A percentile compares a stretch with the other conserved stretches of the same genome.
Evolutionary conservation across 2,329 filamentous ascomycete species (phyloP).

Genomic region (Alternaria brassicicola): DNA sequence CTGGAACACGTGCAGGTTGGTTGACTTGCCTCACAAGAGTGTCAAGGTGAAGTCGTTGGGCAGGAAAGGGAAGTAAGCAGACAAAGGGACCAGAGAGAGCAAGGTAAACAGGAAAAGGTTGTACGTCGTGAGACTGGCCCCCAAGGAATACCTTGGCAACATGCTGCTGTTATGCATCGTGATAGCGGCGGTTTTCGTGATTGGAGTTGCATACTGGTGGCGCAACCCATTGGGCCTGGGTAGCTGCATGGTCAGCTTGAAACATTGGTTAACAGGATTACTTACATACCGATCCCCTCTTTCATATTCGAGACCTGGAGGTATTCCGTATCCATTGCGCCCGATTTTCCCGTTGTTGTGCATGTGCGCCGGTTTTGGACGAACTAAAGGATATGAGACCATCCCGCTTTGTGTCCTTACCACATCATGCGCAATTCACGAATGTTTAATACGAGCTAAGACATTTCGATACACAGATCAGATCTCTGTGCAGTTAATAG

Average conservation of each 20-base stretch:
- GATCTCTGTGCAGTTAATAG: fast-evolving
- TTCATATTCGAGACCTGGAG: not conserved
- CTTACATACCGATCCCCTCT: not conserved
- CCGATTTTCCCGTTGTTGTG: not conserved
- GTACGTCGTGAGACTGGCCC: not conserved
- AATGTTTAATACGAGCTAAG: not conserved
- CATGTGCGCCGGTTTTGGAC: not conserved
- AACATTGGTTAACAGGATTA: not conserved
- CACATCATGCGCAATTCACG: not conserved
- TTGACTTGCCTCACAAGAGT: not conserved
- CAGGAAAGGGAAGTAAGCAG: not conserved
- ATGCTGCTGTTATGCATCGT: not conserved
- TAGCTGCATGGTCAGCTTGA: slow-evolving; percentile 2
- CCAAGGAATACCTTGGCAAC: not conserved
- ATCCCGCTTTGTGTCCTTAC: not conserved
- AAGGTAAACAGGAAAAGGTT: not conserved
- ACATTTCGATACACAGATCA: not conserved
- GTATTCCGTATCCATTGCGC: not conserved
- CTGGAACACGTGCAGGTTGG: not conserved
- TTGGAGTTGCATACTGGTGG: not conserved
- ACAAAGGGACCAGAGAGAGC: not conserved
- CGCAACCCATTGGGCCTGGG: not conserved
- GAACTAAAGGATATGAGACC: not conserved
- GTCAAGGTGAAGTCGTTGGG: not conserved
- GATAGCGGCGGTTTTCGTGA: not conserved